Percentiles rank a stretch among this genome's conserved stretches.
Evolutionary conservation across 805 yeast species (phyloP).

Genomic region (Scheffersomyces stipitis): DNA sequence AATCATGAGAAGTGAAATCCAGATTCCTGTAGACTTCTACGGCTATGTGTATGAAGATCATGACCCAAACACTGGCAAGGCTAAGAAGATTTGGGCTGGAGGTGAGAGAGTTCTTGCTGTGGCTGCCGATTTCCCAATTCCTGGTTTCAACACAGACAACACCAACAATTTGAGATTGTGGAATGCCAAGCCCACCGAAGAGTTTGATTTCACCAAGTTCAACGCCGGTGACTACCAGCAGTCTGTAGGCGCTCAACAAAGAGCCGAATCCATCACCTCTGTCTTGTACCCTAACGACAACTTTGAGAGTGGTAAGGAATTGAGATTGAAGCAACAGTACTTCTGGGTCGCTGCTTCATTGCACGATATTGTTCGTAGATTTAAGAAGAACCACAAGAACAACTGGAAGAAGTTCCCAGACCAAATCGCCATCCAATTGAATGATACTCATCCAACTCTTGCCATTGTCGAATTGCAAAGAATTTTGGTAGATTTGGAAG

Average conservation of each 20-base stretch:
- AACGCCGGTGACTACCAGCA: conserved; percentile 87
- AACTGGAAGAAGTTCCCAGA: conserved; percentile 85
- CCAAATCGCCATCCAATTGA: conserved; percentile 86
- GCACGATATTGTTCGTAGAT: conserved; percentile 87
- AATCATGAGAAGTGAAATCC: conserved; percentile 80
- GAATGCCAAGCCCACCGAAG: conserved; percentile 87
- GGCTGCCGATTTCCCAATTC: conserved; percentile 90
- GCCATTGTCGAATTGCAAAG: conserved; percentile 90
- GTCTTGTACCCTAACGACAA: conserved; percentile 94
- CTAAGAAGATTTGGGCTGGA: conserved; percentile 73
- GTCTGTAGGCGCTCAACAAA: conserved; percentile 81
- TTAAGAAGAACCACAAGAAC: conserved; percentile 67
- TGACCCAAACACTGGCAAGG: conserved; percentile 54
- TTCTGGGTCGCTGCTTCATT: conserved; percentile 96
- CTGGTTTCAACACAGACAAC: conserved; percentile 79
- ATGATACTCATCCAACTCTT: conserved; percentile 92
- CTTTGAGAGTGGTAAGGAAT: conserved; percentile 86
- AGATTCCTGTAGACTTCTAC: conserved; percentile 86
- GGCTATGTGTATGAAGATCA: conserved; percentile 67
- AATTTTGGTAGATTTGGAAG: conserved; percentile 80
- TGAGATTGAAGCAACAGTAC: conserved; percentile 91
- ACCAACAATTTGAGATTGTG: conserved; percentile 89
- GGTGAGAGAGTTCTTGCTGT: conserved; percentile 88
- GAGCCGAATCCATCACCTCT: conserved; percentile 89
- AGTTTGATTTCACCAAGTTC: conserved; percentile 88